Evolutionary conservation across 2,329 filamentous ascomycete genomes (phyloP), one percentile per base, ranked within the genome.

Genomic region (Seiridium cupressi): DNA sequence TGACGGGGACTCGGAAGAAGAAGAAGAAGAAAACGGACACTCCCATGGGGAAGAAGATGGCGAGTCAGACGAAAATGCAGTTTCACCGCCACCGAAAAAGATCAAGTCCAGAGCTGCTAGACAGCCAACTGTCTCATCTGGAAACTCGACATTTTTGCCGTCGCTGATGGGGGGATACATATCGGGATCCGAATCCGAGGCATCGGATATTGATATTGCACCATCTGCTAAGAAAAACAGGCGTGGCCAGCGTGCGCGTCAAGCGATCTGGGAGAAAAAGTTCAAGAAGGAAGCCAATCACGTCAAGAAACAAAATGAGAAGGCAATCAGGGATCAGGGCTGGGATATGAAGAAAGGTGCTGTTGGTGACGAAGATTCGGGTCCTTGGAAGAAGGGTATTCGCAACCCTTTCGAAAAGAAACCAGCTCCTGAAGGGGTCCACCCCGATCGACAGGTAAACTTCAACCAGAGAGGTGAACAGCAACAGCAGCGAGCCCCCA

Each of bases 181-280:
- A 67, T 92, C 90, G 2, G 90, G 89, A 51, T 91, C 88, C 7
- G 90, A 91, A 66, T 86, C 83, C 0, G 69, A 71, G 49, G 84
- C 84, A 5, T 90, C 88, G 0, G 88, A 90, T 63, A 77, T 91
- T 31, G 90, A 92, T 57, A 73, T 81, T 2, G 84, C 83, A 5
- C 79, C 79, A 4, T 73, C 79, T 1, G 75, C 81, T 0, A 85
- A 86, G 66, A 93, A 93, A 75, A 93, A 94, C 68, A 82, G 90
- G 31, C 82, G 86, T 51, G 91, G 91, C 3, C 91, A 96, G 75
- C 84, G 87, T 48, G 90, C 89, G n/a, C 85, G 91, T 7, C 89
- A 91, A 70, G 85, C 87, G 32, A 89, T 95, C 61, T 90, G 87
- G 79, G 91, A 94, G 77, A 89, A 91, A 77, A 94, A 93, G 70